A percentile compares a stretch with the other conserved stretches of the same genome.
These are phyloP conservation scores for Coniochaeta sp. DNA, from an alignment of 2,329 filamentous ascomycete genomes.

Conservation along the genomic window DNA sequence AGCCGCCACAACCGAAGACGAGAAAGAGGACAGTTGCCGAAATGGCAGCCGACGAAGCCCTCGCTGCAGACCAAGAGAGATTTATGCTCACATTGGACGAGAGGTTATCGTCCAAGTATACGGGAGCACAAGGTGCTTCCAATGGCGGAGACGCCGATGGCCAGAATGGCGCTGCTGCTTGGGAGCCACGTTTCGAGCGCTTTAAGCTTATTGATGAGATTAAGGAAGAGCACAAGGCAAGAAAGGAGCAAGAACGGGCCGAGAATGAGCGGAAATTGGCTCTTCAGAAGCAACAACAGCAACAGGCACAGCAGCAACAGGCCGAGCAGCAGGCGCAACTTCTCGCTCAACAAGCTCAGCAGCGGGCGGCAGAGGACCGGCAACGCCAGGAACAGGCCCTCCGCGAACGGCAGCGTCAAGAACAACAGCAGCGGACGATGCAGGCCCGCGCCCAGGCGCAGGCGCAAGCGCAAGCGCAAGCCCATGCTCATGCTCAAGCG, in stretches of 20 bases:
- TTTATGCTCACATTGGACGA: constrained; percentile 94
- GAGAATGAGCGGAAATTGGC: constrained; percentile 50
- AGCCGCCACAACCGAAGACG: constrained; percentile 76
- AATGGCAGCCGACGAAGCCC: constrained; percentile 88
- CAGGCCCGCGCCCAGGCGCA: constrained; percentile 17
- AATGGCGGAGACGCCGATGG: constrained; percentile 65
- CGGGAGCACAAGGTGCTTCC: constrained; percentile 47
- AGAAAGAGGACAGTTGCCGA: constrained; percentile 92
- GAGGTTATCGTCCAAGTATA: constrained; percentile 55
- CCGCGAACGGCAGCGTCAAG: constrained; percentile 18
- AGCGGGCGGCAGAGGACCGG: constrained; percentile 30
- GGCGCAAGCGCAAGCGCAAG: constrained; percentile 20
- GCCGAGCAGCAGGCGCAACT: constrained; percentile 30
- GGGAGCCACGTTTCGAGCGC: constrained; percentile 79
- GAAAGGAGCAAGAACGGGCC: constrained; percentile 66
- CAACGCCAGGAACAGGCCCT: constrained; percentile 24
- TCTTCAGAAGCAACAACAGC: constrained; percentile 38
- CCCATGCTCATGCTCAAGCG: constrained; percentile 12
- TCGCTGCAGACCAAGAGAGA: constrained; percentile 80
- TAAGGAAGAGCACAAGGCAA: constrained; percentile 68
- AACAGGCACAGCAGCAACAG: constrained; percentile 35
- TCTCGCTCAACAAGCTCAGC: constrained; percentile 19
- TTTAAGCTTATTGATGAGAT: constrained; percentile 91
- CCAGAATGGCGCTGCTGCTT: constrained; percentile 62
- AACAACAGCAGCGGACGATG: constrained; percentile 18